These are phyloP conservation scores for Oligophagozyma castellii DNA, from an alignment of 1,139 yeast species.

Conservation along the genomic window DNA sequence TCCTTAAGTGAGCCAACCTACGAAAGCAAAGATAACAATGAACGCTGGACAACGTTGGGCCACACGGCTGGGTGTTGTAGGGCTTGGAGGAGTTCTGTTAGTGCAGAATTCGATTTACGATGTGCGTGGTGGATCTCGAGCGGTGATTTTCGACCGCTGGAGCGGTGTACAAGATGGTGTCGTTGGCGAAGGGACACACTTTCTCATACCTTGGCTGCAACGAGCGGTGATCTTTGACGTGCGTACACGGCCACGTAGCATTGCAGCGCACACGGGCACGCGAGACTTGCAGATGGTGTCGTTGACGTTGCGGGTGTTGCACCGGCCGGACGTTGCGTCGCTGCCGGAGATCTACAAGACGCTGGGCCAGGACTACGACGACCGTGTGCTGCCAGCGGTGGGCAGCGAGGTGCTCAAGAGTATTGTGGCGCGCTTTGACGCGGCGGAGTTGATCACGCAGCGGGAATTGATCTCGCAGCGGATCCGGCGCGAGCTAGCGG, in stretches of 20 bases:
- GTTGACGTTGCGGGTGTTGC: constrained; percentile 81
- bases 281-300: constrained; percentile 95
- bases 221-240: constrained; percentile 83
- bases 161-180: constrained; percentile 79
- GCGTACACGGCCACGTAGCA: constrained; percentile 82
- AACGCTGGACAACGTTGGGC: too few species aligned
- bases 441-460: constrained; percentile 94
- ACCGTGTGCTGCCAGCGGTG: constrained; percentile 91
- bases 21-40: too few species aligned
- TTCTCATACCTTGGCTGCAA: constrained; percentile 91
- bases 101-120: constrained; percentile 74
- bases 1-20: too few species aligned
- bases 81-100: too few species aligned
- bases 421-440: constrained; percentile 96
- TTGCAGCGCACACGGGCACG: constrained; percentile 91
- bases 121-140: constrained; percentile 91
- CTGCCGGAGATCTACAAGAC: constrained; percentile 81
- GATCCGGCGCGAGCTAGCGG: constrained; percentile 75
- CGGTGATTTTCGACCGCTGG: constrained; percentile 87
- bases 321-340: constrained; percentile 77
- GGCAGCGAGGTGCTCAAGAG: constrained; percentile 93
- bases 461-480: constrained; percentile 88
- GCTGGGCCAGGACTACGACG: constrained; percentile 91
- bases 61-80: constrained; percentile 54
- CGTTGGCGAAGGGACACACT: constrained; percentile 94